Evolutionary conservation across 441 rosid species (phyloP), one percentile per base, ranked within the genome.

Genomic region (Brassica balearica): DNA sequence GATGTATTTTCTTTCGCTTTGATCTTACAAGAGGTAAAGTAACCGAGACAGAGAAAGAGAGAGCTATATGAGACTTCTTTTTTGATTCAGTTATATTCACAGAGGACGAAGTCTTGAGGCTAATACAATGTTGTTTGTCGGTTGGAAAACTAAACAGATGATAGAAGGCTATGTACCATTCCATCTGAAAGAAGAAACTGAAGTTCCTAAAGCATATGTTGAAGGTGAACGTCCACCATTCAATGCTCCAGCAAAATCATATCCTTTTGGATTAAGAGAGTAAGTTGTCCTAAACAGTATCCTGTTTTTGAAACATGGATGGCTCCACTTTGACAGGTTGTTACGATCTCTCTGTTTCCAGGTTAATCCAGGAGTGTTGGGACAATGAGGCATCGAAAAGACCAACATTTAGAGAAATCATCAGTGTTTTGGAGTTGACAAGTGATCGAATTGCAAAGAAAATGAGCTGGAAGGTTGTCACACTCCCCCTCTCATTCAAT

Each of bases 1-100:
- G 93, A 91, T 77, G 91, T 91, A 17, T 91, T 89, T 82, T 89
- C 96, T 2, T 91, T 91, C 74, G 92, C 94, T 75, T 83, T 91
- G 82, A 88, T 91, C 73, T 84, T 91, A 77, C 94, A 91, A 81
- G 96, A 89, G 94, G 96, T 91, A 73, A 76, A 32, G 32, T 65
- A 56, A 71, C 69, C 5, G 11, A 58, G 36, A 53, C 43, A 25
- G 27, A 25, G 27, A 25, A 25, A 25, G 27, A 25, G 27, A 32
- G 62, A 73, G 38, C 6, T 19, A 29, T 48, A 23, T 23, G 15
- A 25, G 27, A 25, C 27, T 25, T 25, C 27, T 25, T 25, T 25
- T 3, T 25, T 3, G 0, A 38, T 36, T 59, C 7, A 34, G 65
- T 20, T 23, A 67, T 15, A 14, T 55, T 22, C 2, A 38, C 27